Evolutionary conservation across 805 yeast genomes (phyloP).

Genomic region (Yamadazyma ubonensis): DNA sequence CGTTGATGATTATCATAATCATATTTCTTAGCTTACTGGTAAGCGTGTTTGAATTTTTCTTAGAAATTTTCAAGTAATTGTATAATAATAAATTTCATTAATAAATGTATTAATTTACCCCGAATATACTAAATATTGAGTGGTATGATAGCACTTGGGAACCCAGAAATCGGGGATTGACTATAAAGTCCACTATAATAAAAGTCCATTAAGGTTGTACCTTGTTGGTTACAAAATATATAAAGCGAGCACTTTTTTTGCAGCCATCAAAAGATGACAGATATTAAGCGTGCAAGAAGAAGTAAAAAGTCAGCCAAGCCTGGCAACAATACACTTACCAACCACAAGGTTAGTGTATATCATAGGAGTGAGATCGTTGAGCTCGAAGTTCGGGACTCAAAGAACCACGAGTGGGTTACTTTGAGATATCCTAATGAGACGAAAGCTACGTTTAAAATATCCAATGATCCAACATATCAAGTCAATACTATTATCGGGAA

Average conservation of each 20-base stretch:
- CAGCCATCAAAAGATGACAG: constrained; percentile 5
- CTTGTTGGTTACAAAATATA: constrained; percentile 4
- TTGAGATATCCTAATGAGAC: neutral
- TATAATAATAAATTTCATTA: too few relatives aligned
- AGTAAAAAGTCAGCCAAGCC: neutral
- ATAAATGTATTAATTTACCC: too few relatives aligned
- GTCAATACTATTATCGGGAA: constrained; percentile 6
- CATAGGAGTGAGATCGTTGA: neutral
- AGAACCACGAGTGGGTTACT: constrained; percentile 2
- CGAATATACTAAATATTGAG: too few relatives aligned
- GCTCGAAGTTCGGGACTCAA: neutral
- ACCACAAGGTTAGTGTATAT: constrained; percentile 1
- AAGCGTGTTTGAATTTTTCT: constrained; percentile 66
- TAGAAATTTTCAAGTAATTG: constrained; percentile 39
- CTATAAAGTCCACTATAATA: neutral
- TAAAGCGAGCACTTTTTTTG: constrained; percentile 3
- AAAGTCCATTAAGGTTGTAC: constrained; percentile 2
- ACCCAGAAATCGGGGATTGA: too few relatives aligned
- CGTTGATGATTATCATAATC: constrained; percentile 83
- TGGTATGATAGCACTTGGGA: too few relatives aligned
- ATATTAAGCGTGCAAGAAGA: neutral
- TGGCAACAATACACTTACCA: neutral
- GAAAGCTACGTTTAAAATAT: constrained; percentile 1
- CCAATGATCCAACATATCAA: constrained; percentile 4
- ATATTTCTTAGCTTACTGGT: constrained; percentile 78